Evolutionary conservation across 805 yeast genomes (phyloP).

Genomic region (Wickerhamiella sorbophila): DNA sequence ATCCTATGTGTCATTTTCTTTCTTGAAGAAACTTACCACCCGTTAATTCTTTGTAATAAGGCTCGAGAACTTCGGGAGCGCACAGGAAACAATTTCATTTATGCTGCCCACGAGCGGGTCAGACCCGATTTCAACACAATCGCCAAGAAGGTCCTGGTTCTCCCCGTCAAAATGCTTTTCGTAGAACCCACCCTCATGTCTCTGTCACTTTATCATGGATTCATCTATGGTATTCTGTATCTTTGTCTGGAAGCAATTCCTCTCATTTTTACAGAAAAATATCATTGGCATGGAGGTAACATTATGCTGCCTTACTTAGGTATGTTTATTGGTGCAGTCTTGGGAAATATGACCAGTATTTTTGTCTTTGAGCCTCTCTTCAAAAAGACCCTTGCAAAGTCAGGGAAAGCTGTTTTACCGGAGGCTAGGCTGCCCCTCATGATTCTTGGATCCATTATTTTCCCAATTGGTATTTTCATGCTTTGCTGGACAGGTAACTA

Average conservation of each 20-base stretch:
- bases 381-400: constrained; percentile 30
- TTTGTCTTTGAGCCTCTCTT: constrained; percentile 41
- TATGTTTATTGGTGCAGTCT: constrained; percentile 52
- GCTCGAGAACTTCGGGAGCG: constrained; percentile 47
- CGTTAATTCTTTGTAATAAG: constrained; percentile 45
- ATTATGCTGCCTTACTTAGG: constrained; percentile 70
- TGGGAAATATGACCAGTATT: constrained; percentile 42
- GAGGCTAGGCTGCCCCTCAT: constrained; percentile 69
- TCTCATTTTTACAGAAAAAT: constrained; percentile 32
- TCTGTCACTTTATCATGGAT: constrained; percentile 27
- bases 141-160: constrained; percentile 22
- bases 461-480: constrained; percentile 76
- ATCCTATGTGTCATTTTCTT: constrained; percentile 31
- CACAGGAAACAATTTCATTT: constrained; percentile 73
- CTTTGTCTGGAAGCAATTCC: constrained; percentile 29
- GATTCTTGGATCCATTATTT: constrained; percentile 53
- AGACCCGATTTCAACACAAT: constrained; percentile 28
- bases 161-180: constrained; percentile 24
- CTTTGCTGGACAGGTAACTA: constrained; percentile 79
- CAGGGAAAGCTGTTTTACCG: constrained; percentile 48
- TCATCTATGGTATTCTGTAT: constrained; percentile 30
- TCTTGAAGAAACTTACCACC: constrained; percentile 58
- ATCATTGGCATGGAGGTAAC: constrained; percentile 47
- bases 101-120: constrained; percentile 43
- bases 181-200: constrained; percentile 28